These are phyloP conservation scores for Botryobasidium botryosum DNA, from an alignment of 768 basidiomycete genomes.

Conservation along the genomic window DNA sequence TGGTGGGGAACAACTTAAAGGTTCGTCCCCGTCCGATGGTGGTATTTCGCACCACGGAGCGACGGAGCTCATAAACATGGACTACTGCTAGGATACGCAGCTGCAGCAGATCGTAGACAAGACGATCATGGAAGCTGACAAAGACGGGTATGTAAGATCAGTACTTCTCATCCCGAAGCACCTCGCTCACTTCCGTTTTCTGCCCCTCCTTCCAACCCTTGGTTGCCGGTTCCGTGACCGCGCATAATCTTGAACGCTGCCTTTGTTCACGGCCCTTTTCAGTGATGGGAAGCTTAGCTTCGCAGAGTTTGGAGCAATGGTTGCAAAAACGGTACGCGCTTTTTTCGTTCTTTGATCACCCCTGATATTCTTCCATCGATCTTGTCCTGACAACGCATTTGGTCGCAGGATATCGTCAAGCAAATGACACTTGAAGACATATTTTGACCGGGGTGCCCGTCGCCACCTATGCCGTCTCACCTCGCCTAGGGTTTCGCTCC, in stretches of 20 bases:
- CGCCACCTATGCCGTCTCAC: too few species aligned
- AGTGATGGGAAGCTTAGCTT: slow-evolving; percentile 90
- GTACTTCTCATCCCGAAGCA: too few species aligned
- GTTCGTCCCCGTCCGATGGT: slow-evolving; percentile 24
- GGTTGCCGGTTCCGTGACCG: too few species aligned
- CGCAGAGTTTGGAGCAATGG: slow-evolving; percentile 93
- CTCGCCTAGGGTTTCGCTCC: too few species aligned
- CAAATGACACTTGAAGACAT: slow-evolving; percentile 96
- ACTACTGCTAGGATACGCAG: slow-evolving; percentile 80
- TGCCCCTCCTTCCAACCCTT: too few species aligned
- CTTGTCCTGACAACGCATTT: slow-evolving; percentile 1
- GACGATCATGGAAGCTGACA: slow-evolving; percentile 99
- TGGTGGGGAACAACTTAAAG: slow-evolving; percentile 99
- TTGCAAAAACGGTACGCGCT: slow-evolving; percentile 73
- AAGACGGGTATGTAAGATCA: slow-evolving; percentile 43
- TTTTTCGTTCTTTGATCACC: background rate
- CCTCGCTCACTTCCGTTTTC: too few species aligned
- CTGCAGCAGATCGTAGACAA: slow-evolving; percentile 99
- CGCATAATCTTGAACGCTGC: background rate
- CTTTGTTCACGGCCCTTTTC: slow-evolving; percentile 1
- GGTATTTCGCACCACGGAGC: background rate
- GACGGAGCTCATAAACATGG: background rate
- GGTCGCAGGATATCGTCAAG: slow-evolving; percentile 83
- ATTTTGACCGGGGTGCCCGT: too few species aligned
- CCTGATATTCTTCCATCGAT: background rate